Percentiles rank a stretch among this genome's conserved stretches.
phyloP scores from a whole-genome alignment of 2,329 filamentous ascomycete species.

The Huntiella savannae region DNA sequence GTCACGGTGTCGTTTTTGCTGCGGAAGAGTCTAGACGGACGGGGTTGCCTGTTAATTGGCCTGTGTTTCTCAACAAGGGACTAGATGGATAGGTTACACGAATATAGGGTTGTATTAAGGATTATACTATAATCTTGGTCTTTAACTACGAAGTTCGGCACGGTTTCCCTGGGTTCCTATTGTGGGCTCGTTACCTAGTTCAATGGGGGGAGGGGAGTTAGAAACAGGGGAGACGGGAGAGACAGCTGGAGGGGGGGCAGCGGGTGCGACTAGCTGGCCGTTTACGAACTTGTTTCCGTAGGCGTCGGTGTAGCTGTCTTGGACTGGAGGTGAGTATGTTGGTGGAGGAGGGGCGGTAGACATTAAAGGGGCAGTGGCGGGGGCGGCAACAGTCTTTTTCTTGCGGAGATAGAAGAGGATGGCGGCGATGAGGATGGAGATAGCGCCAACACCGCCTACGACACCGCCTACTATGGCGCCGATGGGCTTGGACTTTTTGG shows the following conservation, averaged over 20 bases:
- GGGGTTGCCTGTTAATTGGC: constrained; percentile 54
- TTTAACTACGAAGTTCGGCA: too few species aligned
- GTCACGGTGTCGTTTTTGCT: constrained; percentile 84
- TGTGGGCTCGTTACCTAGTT: neutral
- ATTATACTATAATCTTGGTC: too few species aligned
- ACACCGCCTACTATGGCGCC: constrained; percentile 20
- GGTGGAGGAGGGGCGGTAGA: constrained; percentile 15
- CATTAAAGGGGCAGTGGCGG: neutral
- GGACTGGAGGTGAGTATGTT: constrained; percentile 12
- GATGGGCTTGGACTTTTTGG: constrained; percentile 14
- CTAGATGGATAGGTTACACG: too few species aligned
- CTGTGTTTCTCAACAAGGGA: too few species aligned
- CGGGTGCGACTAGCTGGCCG: constrained; percentile 1
- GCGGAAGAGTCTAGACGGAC: constrained; percentile 67
- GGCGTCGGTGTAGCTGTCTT: constrained; percentile 2
- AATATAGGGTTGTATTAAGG: too few species aligned
- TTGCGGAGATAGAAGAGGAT: constrained; percentile 25
- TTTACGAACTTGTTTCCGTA: constrained; percentile 2
- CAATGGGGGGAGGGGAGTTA: constrained; percentile 1
- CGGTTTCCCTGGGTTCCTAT: neutral
- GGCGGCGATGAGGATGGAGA: constrained; percentile 22
- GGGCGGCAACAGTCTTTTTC: constrained; percentile 13
- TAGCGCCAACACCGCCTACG: constrained; percentile 18
- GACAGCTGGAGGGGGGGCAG: constrained; percentile 2
- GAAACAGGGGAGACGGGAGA: constrained; percentile 5